Evolutionary conservation across 2,329 filamentous ascomycete species (phyloP), one percentile per base, ranked within the genome.

Genomic region (Stagonosporopsis cucurbitacearum): DNA sequence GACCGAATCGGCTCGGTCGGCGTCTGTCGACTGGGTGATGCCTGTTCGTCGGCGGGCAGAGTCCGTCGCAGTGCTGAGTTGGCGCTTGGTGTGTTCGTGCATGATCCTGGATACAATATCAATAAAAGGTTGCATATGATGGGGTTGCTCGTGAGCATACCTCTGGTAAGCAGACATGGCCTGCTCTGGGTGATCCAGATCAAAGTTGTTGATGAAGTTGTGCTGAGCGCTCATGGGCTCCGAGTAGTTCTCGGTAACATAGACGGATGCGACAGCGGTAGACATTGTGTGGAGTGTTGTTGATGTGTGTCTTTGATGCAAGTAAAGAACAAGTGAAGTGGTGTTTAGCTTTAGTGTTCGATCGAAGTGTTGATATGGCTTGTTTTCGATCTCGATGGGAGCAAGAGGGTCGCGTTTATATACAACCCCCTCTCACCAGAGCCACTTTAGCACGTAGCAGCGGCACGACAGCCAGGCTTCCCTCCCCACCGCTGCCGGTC

Each of bases 81-180:
- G 79, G 46, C 75, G 75, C 68, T 79, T 80, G 60, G 80, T 82
- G 70, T 82, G 79, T 59, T 80, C 75, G 57, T 81, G 79, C 79
- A 82, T 81, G 47, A 81, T 72, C 45, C 79, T 81, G 43, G n/a
- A n/a, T n/a, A n/a, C n/a, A n/a, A n/a, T n/a, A n/a, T n/a, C n/a
- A n/a, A n/a, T n/a, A n/a, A n/a, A n/a, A n/a, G n/a, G n/a, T n/a
- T n/a, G n/a, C n/a, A n/a, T n/a, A n/a, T n/a, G n/a, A n/a, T n/a
- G n/a, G n/a, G n/a, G n/a, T n/a, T n/a, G n/a, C n/a, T n/a, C n/a
- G n/a, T n/a, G n/a, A 33, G 66, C 73, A 55, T 69, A 80, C 79
- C 73, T 77, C 58, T 78, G 74, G 54, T 82, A 82, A 4, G 70
- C 71, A 11, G 69, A 69, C 74, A 79, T 79, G 43, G 79, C 71